A percentile compares a stretch with the other conserved stretches of the same genome.
Conservation (phyloP, 345 rosid species). For the Trapa incisa region DNA sequence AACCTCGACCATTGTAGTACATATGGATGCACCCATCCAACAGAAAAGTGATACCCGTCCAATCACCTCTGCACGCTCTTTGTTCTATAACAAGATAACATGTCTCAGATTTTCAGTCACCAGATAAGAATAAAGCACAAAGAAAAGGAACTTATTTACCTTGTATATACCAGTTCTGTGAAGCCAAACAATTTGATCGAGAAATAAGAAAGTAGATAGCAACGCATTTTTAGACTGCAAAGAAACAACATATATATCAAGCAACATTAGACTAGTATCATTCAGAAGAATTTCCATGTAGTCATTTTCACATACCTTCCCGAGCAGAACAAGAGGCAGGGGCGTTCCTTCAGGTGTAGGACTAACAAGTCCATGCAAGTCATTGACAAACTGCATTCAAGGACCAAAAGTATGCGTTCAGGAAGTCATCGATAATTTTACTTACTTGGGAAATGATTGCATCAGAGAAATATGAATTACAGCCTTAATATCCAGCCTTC, state of each 20-base stretch:
- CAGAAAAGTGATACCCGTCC: slow-evolving; percentile 79
- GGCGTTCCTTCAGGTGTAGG: slow-evolving; percentile 91
- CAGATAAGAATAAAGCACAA: slow-evolving; percentile 5
- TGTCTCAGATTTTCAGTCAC: neutral
- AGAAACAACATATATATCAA: neutral
- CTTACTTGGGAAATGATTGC: neutral
- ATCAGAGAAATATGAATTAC: slow-evolving; percentile 3
- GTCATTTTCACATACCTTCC: slow-evolving; percentile 44
- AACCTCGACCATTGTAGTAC: slow-evolving; percentile 79
- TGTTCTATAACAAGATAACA: slow-evolving; percentile 37
- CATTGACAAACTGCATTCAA: slow-evolving; percentile 71
- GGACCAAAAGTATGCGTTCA: neutral
- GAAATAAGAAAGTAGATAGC: slow-evolving; percentile 76
- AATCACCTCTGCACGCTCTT: slow-evolving; percentile 61
- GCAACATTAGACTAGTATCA: neutral
- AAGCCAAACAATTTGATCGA: slow-evolving; percentile 98
- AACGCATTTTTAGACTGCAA: slow-evolving; percentile 85
- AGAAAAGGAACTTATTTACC: slow-evolving; percentile 26
- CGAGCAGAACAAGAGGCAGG: slow-evolving; percentile 68
- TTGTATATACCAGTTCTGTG: slow-evolving; percentile 83
- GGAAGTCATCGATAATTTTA: neutral
- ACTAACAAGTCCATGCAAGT: slow-evolving; percentile 70
- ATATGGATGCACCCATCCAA: slow-evolving; percentile 80
- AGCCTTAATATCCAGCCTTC: neutral
- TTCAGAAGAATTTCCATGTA: neutral